Evolutionary conservation across 2,329 filamentous ascomycete genomes (phyloP).

Genomic region (Colletotrichum camelliae): DNA sequence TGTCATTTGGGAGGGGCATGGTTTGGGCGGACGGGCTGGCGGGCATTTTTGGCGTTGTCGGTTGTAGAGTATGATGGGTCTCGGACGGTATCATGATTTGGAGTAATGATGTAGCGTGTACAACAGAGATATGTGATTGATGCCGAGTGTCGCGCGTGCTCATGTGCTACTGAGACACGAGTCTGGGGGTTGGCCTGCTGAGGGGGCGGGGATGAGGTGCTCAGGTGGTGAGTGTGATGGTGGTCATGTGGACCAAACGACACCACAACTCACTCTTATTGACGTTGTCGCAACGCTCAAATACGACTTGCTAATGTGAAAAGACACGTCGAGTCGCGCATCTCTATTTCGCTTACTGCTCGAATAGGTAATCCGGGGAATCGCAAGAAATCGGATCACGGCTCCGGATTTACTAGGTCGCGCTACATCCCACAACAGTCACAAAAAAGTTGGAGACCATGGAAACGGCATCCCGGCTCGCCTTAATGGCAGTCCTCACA

Average conservation of each 20-base stretch:
- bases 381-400: background rate
- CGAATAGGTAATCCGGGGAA: background rate
- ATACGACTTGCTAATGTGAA: background rate
- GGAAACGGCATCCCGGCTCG: background rate
- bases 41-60: conserved; percentile 13
- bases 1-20: background rate
- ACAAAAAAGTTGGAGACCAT: background rate
- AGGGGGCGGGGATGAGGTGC: background rate
- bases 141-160: background rate
- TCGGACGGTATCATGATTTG: background rate
- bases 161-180: background rate
- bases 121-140: background rate
- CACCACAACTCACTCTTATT: background rate
- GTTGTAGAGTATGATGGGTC: conserved; percentile 1
- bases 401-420: background rate
- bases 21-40: background rate
- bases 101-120: background rate
- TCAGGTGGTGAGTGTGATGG: background rate
- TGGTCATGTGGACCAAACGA: background rate
- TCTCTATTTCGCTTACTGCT: background rate
- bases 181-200: background rate
- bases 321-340: background rate
- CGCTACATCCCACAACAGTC: background rate
- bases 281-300: background rate
- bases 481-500: background rate